Conservation (phyloP, 2,329 filamentous ascomycete genomes). For the Fragosphaeria purpurea region DNA sequence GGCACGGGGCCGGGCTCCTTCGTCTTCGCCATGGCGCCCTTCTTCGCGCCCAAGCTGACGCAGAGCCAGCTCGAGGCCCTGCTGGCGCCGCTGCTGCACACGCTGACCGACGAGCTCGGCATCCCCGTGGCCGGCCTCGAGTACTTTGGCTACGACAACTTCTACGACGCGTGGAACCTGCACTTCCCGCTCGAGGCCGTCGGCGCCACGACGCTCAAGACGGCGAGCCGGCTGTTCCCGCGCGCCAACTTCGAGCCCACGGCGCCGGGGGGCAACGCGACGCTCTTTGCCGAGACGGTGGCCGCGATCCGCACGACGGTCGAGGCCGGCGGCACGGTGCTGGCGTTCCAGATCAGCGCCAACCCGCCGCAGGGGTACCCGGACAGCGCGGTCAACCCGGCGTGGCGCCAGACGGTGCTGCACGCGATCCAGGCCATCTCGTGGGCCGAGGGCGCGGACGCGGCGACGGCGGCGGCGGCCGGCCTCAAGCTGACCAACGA, state of each 20-base stretch:
- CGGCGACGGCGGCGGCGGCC: slow-evolving; percentile 11
- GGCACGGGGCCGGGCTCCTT: slow-evolving; percentile 12
- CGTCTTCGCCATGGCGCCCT: slow-evolving; percentile 19
- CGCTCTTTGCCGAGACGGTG: slow-evolving; percentile 17
- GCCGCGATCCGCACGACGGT: slow-evolving; percentile 27
- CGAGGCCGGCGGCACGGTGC: slow-evolving; percentile 29
- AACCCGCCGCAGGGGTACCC: slow-evolving; percentile 18
- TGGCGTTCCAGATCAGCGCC: slow-evolving; percentile 29
- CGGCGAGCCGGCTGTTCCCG: slow-evolving; percentile 22
- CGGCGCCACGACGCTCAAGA: slow-evolving; percentile 13
- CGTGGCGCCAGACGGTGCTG: slow-evolving; percentile 34
- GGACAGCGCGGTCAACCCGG: slow-evolving; percentile 36
- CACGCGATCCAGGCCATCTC: slow-evolving; percentile 24
- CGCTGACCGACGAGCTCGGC: slow-evolving; percentile 15
- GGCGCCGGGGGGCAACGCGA: slow-evolving; percentile 18
- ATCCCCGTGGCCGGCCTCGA: slow-evolving; percentile 12
- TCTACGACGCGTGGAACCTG: slow-evolving; percentile 39
- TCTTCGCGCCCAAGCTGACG: slow-evolving; percentile 16
- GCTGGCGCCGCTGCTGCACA: slow-evolving; percentile 16
- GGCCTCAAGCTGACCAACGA: slow-evolving; percentile 20
- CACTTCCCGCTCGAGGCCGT: slow-evolving; percentile 27
- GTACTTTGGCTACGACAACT: slow-evolving; percentile 20
- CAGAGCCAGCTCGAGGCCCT: slow-evolving; percentile 13
- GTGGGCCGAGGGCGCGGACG: slow-evolving; percentile 13
- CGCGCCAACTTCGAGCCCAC: slow-evolving; percentile 18